Base-by-base conservation (phyloP, 2,329 filamentous ascomycete genomes). In the Nemania sp. region DNA sequence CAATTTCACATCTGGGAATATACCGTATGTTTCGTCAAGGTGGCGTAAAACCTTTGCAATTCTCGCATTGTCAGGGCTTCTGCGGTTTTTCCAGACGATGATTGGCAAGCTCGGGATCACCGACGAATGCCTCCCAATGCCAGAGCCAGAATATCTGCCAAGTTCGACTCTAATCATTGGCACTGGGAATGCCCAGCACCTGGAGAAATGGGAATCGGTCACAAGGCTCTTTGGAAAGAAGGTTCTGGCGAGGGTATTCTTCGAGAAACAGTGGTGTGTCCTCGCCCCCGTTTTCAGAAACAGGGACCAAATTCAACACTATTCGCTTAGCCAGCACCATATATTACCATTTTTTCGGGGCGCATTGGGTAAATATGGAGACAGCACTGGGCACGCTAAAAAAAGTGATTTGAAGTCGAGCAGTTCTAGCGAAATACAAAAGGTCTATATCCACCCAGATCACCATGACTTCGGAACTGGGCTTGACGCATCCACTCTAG, bases 41-140 rank as follows among this genome's bases (percentile, higher is more conserved):
- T n/a, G 32, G 8, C 27, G 51, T 32, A 54, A 35, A 54, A 54
- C 29, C 27, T 54, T 54, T 35, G 51, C 51, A n/a, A 54, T 32
- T 10, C 27, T 54, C n/a, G 26, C 27, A 20, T 27, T 35, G 18
- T 20, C 27, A 53, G 15, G 27, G 3, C 51, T 53, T 15, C 26
- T 53, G 15, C 13, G 24, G 27, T 53, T 53, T 53, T 53, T 53
- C 26, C 13, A 32, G 51, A 10, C 5, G 11, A 20, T 53, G 26
- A 27, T 53, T 20, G 2, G n/a, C 26, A n/a, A 27, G 27, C 26
- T 53, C 27, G 13, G 18, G 2, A 22, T 54, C 22, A 20, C 8
- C n/a, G 27, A 54, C 26, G 18, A 54, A 35, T 54, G 27, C 27
- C 51, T 54, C 8, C 27, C 27, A 26, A 32, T 53, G 51, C 27